phyloP scores from a whole-genome alignment of 805 yeast species.

The Ogataea trehalophila region DNA sequence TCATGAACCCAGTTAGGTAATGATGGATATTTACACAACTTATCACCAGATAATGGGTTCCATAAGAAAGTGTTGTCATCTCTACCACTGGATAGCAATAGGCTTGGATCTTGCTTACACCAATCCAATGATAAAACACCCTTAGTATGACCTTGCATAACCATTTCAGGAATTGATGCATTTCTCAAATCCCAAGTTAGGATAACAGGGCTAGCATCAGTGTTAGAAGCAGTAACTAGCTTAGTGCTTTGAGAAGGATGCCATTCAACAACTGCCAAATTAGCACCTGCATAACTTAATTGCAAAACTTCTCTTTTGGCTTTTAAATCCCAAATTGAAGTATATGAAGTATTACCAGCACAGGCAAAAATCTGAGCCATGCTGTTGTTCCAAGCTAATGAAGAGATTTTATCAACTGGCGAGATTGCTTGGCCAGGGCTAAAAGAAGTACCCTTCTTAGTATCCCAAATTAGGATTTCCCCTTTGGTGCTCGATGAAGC shows the following conservation, averaged over 20 bases:
- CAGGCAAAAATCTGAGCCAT: constrained; percentile 85
- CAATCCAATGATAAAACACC: constrained; percentile 91
- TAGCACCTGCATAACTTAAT: constrained; percentile 68
- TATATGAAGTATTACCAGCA: constrained; percentile 79
- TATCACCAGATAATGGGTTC: constrained; percentile 76
- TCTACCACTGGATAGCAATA: constrained; percentile 86
- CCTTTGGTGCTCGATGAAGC: constrained; percentile 89
- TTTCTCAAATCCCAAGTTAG: constrained; percentile 93
- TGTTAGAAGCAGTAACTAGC: constrained; percentile 81
- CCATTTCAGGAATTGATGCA: constrained; percentile 80
- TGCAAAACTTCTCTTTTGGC: constrained; percentile 86
- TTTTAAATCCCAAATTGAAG: constrained; percentile 92
- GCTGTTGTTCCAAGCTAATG: constrained; percentile 84
- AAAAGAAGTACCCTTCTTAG: constrained; percentile 50
- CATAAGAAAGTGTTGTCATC: constrained; percentile 85
- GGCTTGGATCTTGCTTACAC: constrained; percentile 77
- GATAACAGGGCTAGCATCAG: constrained; percentile 74
- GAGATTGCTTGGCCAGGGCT: constrained; percentile 76
- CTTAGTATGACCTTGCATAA: constrained; percentile 74
- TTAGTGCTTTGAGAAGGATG: constrained; percentile 87
- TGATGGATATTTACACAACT: constrained; percentile 84
- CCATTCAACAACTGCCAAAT: constrained; percentile 85
- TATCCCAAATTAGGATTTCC: constrained; percentile 88
- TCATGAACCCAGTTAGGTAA: constrained; percentile 93
- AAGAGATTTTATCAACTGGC: constrained; percentile 73